Evolutionary conservation across 805 yeast genomes (phyloP), one percentile per base, ranked within the genome.

Genomic region (Zygosaccharomyces gambellarensis): DNA sequence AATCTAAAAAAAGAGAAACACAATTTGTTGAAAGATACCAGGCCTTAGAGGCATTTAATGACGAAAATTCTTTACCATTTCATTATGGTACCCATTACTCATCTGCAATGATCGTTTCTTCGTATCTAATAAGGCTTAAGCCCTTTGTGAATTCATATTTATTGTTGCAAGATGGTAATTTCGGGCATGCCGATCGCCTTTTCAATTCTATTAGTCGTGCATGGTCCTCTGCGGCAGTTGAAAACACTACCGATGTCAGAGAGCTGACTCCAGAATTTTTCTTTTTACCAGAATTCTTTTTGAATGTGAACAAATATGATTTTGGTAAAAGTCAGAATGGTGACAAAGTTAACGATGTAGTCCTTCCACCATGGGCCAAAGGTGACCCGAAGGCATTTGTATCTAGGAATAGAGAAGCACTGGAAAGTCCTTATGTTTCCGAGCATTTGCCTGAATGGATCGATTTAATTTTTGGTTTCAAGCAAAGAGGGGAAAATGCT

Each of bases 1-100:
- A 89, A 63, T 71, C 80, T 2, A 62, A 65, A 2, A 73, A 72
- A 2, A 72, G 96, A 49, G 87, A 82, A 2, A 55, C 61, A 0
- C 81, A 80, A 58, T 89, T 88, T 58, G 69, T 71, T 43, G 94
- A 87, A 48, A 68, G 96, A 46, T 90, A 75, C 58, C 83, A 83
- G 19, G 90, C 95, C 0, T 68, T 87, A 22, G 76, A 71, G 21
- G 81, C 85, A 47, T 70, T 89, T 49, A 58, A 77, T 14, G 90
- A 85, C 54, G 72, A 67, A 0, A 60, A 69, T 4, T 72, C 88
- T 0, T 89, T 90, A 0, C 87, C 96, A 0, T 89, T 89, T 65
- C 96, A 89, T 63, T 89, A 89, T 60, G 97, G 97, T 2, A 90
- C 97, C 0, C 97, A 89, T 64, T 89, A 89, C 62, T 88, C 96